Evolutionary conservation across 2,329 filamentous ascomycete genomes (phyloP).

Genomic region (Aspergillus texensis): DNA sequence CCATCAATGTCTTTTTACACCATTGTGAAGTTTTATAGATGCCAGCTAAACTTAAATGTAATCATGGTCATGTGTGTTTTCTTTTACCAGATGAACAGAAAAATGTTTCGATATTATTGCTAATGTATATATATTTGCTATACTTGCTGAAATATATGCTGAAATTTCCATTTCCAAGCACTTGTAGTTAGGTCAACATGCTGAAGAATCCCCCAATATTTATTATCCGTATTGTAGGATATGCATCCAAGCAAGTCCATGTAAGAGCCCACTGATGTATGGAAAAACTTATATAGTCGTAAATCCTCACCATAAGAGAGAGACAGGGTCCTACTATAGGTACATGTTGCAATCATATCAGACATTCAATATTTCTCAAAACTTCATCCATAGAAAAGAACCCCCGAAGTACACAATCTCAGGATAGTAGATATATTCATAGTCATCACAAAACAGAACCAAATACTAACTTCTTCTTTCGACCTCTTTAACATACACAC

Average conservation of each 20-base stretch:
- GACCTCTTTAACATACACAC: no score
- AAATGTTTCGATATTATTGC: not conserved
- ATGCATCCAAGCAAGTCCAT: not conserved
- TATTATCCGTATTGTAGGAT: not conserved
- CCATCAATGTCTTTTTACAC: conserved; percentile 12
- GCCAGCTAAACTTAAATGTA: conserved; percentile 22
- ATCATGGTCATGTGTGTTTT: conserved; percentile 19
- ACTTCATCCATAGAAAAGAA: no score
- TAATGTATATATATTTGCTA: conserved; percentile 5
- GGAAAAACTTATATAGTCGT: not conserved
- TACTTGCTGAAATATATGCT: not conserved
- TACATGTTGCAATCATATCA: not conserved
- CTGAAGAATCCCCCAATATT: not conserved
- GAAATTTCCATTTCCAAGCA: not conserved
- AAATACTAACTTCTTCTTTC: no score
- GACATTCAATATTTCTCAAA: not conserved
- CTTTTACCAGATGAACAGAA: conserved; percentile 6
- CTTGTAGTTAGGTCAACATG: not conserved
- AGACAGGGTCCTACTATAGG: not conserved
- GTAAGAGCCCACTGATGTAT: not conserved
- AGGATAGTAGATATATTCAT: no score
- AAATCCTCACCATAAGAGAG: not conserved
- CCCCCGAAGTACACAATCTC: no score
- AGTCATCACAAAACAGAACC: no score
- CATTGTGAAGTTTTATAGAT: conserved; percentile 22